Evolutionary conservation across 768 basidiomycete species (phyloP).

Genomic region (Crepidotus variabilis): DNA sequence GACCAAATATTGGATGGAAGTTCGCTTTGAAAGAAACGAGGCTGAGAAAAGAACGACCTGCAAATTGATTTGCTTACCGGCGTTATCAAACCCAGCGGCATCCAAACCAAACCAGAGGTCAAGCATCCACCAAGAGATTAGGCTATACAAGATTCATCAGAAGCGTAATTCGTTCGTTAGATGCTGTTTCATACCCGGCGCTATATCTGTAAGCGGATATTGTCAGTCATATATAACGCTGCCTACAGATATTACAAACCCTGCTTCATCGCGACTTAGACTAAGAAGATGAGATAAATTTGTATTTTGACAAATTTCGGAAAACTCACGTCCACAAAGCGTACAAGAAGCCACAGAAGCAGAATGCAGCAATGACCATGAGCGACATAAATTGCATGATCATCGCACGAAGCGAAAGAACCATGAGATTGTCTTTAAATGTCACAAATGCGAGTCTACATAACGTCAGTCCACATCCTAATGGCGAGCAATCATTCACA

Average conservation of each 20-base stretch:
- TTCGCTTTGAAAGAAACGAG: conserved; percentile 35
- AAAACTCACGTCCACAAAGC: conserved; percentile 85
- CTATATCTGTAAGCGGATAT: neutral
- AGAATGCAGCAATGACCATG: conserved; percentile 84
- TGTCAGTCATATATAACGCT: too few species aligned
- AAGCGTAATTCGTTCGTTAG: neutral
- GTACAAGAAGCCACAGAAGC: conserved; percentile 91
- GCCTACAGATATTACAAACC: conserved; percentile 26
- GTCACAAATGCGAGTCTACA: conserved; percentile 86
- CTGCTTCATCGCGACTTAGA: conserved; percentile 55
- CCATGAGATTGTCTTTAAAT: conserved; percentile 75
- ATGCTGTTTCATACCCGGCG: conserved; percentile 3
- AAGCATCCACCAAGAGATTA: conserved; percentile 94
- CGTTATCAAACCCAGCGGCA: conserved; percentile 80
- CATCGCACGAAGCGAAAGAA: conserved; percentile 86
- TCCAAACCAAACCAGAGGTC: conserved; percentile 95
- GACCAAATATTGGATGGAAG: conserved; percentile 88
- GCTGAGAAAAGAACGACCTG: neutral
- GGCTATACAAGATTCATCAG: conserved; percentile 11
- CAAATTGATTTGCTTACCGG: conserved; percentile 72
- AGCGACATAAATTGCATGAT: conserved; percentile 82
- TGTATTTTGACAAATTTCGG: neutral
- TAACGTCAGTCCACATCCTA: neutral
- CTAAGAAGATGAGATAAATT: conserved; percentile 30
- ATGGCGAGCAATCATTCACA: conserved; percentile 3